Base-by-base conservation (phyloP, 164 flowering plant species). In the Saururus chinensis region DNA sequence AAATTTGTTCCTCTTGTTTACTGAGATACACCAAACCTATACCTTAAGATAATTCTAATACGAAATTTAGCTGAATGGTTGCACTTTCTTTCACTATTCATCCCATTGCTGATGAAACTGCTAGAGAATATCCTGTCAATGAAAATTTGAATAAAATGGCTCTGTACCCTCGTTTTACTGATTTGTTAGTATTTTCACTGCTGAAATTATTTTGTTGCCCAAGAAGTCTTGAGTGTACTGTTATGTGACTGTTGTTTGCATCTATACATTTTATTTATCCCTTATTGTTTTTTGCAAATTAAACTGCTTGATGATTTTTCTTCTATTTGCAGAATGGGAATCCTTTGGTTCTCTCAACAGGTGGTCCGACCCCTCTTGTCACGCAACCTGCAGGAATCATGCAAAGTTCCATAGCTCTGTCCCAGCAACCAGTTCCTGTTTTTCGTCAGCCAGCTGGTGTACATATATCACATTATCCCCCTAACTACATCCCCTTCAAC, bases 381-480 rank as follows among this genome's bases (percentile, higher is more conserved):
- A 83, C 81, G 65, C 96, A 86, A 69, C 75, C 89, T 61, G 79
- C 85, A 60, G 97, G 91, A 55, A 76, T 83, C 21, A 75, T 86
- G 93, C 97, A 79, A 61, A 83, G 77, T 60, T 82, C 96, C 53
- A 69, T 84, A 53, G 74, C 85, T 62, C 76, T 83, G 42, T 74
- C 88, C 54, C 96, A 83, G 75, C 97, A 83, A 65, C 82, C 92
- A 49, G 69, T 88, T 42, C 89, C 93, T 56, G 77, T 88, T 51
- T 88, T 86, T 66, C 77, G 95, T 13, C 92, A 84, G 19, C 93
- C 93, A 51, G 40, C 83, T 48, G 95, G 95, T 64, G 57, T 88
- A 61, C 90, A 81, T 60, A 58, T 91, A 42, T 71, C 93, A 4
- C 92, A 81, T 74, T 91, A 79, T 66, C 88, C 91, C 60, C 82